phyloP scores from a whole-genome alignment of 2,329 filamentous ascomycete species.

The Parasarocladium wereldwijsianum region DNA sequence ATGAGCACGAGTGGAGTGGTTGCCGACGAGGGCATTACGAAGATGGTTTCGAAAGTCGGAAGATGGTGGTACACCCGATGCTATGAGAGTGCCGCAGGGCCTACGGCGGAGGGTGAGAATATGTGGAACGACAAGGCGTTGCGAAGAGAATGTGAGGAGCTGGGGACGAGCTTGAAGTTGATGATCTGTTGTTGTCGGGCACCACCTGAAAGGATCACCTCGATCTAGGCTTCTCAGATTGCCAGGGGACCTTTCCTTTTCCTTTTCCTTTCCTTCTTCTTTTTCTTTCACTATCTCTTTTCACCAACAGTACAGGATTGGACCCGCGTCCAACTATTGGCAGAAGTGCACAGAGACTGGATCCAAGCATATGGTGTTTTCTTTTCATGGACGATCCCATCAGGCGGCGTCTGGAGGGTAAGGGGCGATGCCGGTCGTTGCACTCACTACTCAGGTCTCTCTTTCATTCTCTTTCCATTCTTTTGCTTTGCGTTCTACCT shows the following conservation, averaged over 20 bases:
- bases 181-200: constrained; percentile 86
- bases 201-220: constrained; percentile 43
- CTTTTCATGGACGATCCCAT: no score
- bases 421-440: constrained; percentile 6
- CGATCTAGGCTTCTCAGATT: constrained; percentile 20
- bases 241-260: no score
- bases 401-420: no score
- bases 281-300: background rate
- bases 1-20: constrained; percentile 54
- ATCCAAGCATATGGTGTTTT: no score
- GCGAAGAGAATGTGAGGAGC: constrained; percentile 72
- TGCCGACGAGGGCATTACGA: constrained; percentile 75
- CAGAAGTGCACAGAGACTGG: no score
- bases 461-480: constrained; percentile 4
- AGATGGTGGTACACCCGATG: constrained; percentile 95
- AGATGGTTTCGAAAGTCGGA: constrained; percentile 82
- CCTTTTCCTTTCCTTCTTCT: background rate
- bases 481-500: background rate
- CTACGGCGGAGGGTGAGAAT: constrained; percentile 25
- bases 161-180: constrained; percentile 76
- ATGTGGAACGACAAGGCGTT: constrained; percentile 70
- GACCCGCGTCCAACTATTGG: constrained; percentile 3
- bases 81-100: constrained; percentile 59
- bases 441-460: no score
- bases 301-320: constrained; percentile 4